Percentiles rank a stretch among this genome's conserved stretches.
These are phyloP conservation scores for Pseudogymnoascus sp. DNA, from an alignment of 2,329 filamentous ascomycete genomes.

Conservation along the genomic window DNA sequence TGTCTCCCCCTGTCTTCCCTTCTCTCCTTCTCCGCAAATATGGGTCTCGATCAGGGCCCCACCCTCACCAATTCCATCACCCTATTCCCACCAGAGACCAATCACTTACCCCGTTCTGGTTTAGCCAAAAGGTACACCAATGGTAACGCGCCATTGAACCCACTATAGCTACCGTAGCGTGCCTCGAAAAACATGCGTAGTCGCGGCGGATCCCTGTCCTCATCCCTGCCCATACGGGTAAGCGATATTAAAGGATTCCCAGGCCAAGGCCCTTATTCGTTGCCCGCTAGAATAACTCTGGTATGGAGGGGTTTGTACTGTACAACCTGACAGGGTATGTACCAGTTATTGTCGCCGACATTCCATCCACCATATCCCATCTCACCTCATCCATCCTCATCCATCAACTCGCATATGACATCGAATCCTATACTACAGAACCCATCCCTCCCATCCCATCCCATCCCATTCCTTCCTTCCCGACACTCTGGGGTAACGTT, in stretches of 20 bases:
- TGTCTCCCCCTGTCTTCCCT: not conserved
- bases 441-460: not conserved
- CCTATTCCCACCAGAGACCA: not conserved
- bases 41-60: not conserved
- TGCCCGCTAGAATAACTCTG: not conserved
- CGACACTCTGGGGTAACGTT: not conserved
- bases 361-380: not conserved
- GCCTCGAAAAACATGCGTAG: not conserved
- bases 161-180: not conserved
- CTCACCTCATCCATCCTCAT: not conserved
- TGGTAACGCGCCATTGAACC: not conserved
- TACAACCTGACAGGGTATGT: not conserved
- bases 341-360: not conserved
- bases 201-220: not conserved
- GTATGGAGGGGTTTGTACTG: not conserved
- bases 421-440: not conserved
- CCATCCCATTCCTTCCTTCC: not conserved
- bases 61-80: not conserved
- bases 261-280: not conserved
- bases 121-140: slow-evolving; percentile 3
- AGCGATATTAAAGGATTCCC: slow-evolving; percentile 5
- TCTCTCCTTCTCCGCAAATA: not conserved
- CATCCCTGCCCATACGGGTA: not conserved
- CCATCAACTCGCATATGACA: not conserved
- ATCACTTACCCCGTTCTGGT: not conserved